Conservation (phyloP, 495 filamentous ascomycete genomes). For the Xylona heveae region DNA sequence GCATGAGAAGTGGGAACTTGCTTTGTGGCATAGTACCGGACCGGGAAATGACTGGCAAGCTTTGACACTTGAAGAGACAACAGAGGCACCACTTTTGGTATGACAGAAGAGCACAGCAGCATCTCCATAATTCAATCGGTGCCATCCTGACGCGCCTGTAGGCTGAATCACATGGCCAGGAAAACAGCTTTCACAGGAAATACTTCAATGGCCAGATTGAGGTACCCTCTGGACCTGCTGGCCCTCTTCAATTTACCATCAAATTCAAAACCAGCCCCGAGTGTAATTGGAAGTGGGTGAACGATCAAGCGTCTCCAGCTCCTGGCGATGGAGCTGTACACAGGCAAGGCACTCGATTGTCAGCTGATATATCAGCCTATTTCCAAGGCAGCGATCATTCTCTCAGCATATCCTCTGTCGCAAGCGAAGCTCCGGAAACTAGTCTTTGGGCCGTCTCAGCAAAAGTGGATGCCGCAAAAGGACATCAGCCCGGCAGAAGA, state of each 20-base stretch:
- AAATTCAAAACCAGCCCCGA: conserved; percentile 38
- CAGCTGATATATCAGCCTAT: conserved; percentile 31
- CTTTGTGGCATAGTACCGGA: conserved; percentile 52
- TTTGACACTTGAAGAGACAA: conserved; percentile 16
- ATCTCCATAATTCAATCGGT: conserved; percentile 16
- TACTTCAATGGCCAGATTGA: conserved; percentile 19
- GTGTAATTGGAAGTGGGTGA: conserved; percentile 54
- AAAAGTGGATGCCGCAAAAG: conserved; percentile 27
- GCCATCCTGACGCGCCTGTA: conserved; percentile 6
- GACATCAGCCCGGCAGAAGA: conserved; percentile 29
- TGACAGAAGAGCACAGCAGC: too few relatives aligned
- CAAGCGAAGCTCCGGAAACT: conserved; percentile 49
- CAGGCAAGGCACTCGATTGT: conserved; percentile 7
- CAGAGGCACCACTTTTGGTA: conserved; percentile 11
- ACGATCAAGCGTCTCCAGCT: conserved; percentile 31
- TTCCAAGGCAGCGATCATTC: conserved; percentile 35
- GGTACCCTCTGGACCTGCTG: conserved; percentile 12
- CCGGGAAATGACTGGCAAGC: conserved; percentile 25
- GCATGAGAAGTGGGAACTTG: conserved; percentile 43
- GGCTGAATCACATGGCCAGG: too few relatives aligned
- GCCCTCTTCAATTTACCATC: conserved; percentile 44
- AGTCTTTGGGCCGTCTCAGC: conserved; percentile 47
- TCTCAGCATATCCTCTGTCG: conserved; percentile 29
- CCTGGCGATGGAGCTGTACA: conserved; percentile 44
- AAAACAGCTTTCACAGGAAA: too few relatives aligned